phyloP scores from a whole-genome alignment of 805 yeast genomes.

The Ogataea glucozyma region DNA sequence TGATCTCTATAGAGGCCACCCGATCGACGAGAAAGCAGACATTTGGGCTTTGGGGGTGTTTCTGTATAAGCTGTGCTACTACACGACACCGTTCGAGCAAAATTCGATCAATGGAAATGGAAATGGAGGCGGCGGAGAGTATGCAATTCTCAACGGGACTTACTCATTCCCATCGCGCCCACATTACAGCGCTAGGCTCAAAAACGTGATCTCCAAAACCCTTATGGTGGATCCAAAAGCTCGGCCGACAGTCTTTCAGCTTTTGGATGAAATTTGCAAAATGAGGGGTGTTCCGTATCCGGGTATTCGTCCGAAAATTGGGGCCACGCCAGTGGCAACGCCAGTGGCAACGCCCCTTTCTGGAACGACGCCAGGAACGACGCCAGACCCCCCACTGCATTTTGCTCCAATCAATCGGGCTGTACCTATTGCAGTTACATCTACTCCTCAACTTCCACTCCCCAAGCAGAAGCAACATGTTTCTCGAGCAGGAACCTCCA shows the following conservation, averaged over 20 bases:
- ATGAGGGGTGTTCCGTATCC: slow-evolving; percentile 51
- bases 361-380: slow-evolving; percentile 18
- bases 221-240: slow-evolving; percentile 65
- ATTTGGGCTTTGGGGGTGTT: slow-evolving; percentile 85
- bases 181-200: slow-evolving; percentile 59
- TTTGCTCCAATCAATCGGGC: neutral
- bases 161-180: slow-evolving; percentile 57
- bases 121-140: slow-evolving; percentile 50
- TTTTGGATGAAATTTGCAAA: slow-evolving; percentile 64
- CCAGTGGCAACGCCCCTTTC: no score
- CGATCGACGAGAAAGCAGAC: slow-evolving; percentile 81
- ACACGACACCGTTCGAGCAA: slow-evolving; percentile 78
- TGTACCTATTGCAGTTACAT: neutral
- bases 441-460: slow-evolving; percentile 1
- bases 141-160: slow-evolving; percentile 59
- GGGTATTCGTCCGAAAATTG: slow-evolving; percentile 36
- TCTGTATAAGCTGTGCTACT: slow-evolving; percentile 74
- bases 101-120: slow-evolving; percentile 38
- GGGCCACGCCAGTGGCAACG: slow-evolving; percentile 16
- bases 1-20: slow-evolving; percentile 64
- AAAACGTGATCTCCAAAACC: slow-evolving; percentile 60
- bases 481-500: slow-evolving; percentile 15
- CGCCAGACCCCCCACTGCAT: neutral
- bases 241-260: slow-evolving; percentile 73
- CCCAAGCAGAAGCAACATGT: slow-evolving; percentile 1